Conservation (phyloP, 2,329 filamentous ascomycete genomes). For the Neofusicoccum sp. region DNA sequence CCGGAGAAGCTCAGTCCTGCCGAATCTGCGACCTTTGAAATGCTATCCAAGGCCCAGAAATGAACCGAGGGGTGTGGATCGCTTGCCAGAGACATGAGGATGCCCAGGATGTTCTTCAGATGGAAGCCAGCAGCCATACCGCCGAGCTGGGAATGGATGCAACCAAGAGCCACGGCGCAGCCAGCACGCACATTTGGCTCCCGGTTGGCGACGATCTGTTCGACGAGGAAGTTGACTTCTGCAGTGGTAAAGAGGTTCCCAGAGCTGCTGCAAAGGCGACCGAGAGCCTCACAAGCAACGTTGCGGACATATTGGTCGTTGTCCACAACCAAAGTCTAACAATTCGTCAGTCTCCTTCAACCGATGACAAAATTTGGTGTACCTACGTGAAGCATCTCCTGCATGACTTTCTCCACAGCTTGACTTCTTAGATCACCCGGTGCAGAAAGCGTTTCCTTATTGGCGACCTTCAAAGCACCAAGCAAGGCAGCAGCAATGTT, state of each 20-base stretch:
- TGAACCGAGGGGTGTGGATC: slow-evolving; percentile 94
- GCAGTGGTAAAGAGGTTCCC: slow-evolving; percentile 86
- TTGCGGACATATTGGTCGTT: slow-evolving; percentile 82
- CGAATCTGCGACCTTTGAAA: slow-evolving; percentile 84
- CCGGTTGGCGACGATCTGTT: slow-evolving; percentile 89
- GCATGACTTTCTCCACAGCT: slow-evolving; percentile 71
- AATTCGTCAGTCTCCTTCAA: slow-evolving; percentile 11
- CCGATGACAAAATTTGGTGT: slow-evolving; percentile 27
- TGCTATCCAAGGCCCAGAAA: slow-evolving; percentile 90
- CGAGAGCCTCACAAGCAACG: slow-evolving; percentile 80
- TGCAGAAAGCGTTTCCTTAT: slow-evolving; percentile 72
- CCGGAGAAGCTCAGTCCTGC: slow-evolving; percentile 88
- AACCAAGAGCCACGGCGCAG: slow-evolving; percentile 88
- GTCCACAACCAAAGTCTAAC: slow-evolving; percentile 70
- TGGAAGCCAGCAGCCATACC: slow-evolving; percentile 97
- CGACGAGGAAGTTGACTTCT: slow-evolving; percentile 87
- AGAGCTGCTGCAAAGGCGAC: slow-evolving; percentile 77
- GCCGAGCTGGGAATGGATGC: slow-evolving; percentile 91
- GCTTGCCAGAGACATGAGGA: slow-evolving; percentile 95
- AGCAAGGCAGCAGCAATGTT: slow-evolving; percentile 84
- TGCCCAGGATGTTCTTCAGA: slow-evolving; percentile 93
- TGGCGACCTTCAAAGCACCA: slow-evolving; percentile 76
- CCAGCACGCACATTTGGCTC: slow-evolving; percentile 92
- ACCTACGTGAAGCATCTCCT: slow-evolving; percentile 73
- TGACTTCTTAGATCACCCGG: slow-evolving; percentile 70